These are phyloP conservation scores for Noccaea caerulescens DNA, from an alignment of 345 rosid genomes.

Conservation along the genomic window DNA sequence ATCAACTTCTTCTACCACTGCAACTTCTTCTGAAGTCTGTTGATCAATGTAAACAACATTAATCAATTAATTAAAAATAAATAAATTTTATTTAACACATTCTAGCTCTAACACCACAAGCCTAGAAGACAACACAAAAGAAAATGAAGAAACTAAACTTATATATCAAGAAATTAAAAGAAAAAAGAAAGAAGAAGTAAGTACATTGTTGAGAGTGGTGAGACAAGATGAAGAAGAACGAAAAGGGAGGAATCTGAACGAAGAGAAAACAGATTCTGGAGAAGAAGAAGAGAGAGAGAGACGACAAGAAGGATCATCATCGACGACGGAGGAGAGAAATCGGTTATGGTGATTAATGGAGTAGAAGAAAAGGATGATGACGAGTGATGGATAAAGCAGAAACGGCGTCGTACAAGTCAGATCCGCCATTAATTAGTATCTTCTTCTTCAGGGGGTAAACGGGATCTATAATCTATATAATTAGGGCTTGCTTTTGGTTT, in stretches of 20 bases:
- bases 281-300: constrained; percentile 24
- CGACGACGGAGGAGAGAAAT: constrained; percentile 25
- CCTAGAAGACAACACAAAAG: neutral
- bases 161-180: neutral
- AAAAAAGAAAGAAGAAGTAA: neutral
- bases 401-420: constrained; percentile 49
- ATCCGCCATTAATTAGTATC: constrained; percentile 50
- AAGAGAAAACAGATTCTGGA: constrained; percentile 28
- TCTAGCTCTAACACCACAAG: neutral
- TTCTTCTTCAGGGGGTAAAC: neutral
- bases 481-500: constrained; percentile 15
- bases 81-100: neutral
- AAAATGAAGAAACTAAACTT: neutral
- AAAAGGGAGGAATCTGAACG: constrained; percentile 28
- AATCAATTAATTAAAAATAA: neutral
- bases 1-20: constrained; percentile 37
- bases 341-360: constrained; percentile 46
- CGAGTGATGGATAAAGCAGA: constrained; percentile 50
- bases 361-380: constrained; percentile 53
- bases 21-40: constrained; percentile 30
- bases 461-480: neutral
- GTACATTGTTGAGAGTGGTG: constrained; percentile 40
- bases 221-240: constrained; percentile 33
- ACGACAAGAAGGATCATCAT: constrained; percentile 37
- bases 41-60: neutral